Base-by-base conservation (phyloP, 768 basidiomycete genomes). In the Strobilomyces dryophilus region DNA sequence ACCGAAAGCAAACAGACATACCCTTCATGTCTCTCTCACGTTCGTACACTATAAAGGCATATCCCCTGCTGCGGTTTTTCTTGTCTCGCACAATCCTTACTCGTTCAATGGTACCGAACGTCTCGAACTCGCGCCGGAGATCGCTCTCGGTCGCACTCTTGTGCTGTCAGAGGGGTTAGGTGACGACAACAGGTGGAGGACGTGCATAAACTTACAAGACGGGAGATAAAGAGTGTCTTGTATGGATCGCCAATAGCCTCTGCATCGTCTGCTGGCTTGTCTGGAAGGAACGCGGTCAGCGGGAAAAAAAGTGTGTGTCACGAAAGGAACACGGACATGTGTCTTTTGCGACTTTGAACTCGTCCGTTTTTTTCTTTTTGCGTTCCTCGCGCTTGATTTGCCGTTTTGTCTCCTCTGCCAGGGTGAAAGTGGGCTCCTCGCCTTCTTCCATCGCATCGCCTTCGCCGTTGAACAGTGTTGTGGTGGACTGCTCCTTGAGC, bases 21-120 rank as follows among this genome's bases (percentile, higher is more conserved):
- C 95, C 95, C 82, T 98, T 98, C 97, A 99, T 99, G 69, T 99
- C 97, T 53, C 95, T 84, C 73, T 98, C 97, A 29, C 97, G 84
- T 68, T 99, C 97, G 60, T 92, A 99, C 17, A 99, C 94, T 57
- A 99, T 80, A 72, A 99, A 99, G 20, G 95, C 95, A 69, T 98
- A 98, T 14, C 94, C 93, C 57, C 89, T 77, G 65, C 89, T 83
- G 53, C 92, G 89, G 46, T 79, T 82, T 65, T 94, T 94, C 70
- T 89, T 84, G 77, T 97, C 92, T 32, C 87, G 83, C 11, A 98
- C 95, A 49, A 99, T 90, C 56, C 93, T 81, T 59, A 98, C 87
- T 53, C 91, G 83, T 74, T 98, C 97, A 60, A 99, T 92, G 9
- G 88, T 87, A 20, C 97, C 97, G 68, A 90, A 98, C 26, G 85